These are phyloP conservation scores for Metschnikowia kunwiensis DNA, from an alignment of 805 yeast species.

Conservation along the genomic window DNA sequence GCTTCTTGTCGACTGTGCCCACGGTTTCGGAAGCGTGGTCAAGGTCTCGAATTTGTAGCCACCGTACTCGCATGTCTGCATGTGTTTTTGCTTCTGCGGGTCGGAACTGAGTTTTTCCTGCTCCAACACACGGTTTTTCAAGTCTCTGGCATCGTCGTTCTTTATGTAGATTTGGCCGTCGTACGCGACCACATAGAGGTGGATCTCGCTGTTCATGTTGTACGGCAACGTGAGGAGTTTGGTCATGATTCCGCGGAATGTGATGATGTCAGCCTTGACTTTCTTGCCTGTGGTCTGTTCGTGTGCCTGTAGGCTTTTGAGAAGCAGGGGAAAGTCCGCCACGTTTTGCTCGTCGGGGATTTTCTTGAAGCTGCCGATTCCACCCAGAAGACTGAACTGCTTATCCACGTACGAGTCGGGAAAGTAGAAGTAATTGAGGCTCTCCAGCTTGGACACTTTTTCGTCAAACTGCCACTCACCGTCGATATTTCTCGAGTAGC, in stretches of 20 bases:
- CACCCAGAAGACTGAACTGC: conserved; percentile 59
- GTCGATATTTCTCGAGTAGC: conserved; percentile 60
- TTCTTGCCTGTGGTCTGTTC: conserved; percentile 51
- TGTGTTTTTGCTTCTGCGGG: conserved; percentile 27
- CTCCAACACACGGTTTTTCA: conserved; percentile 25
- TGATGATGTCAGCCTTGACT: conserved; percentile 61
- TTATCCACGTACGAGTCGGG: conserved; percentile 69
- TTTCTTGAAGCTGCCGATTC: conserved; percentile 55
- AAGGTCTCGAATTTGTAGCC: conserved; percentile 87
- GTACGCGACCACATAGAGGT: conserved; percentile 60
- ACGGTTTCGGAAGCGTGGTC: conserved; percentile 71
- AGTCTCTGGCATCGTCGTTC: conserved; percentile 42
- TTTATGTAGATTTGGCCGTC: conserved; percentile 75
- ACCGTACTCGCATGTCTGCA: conserved; percentile 47
- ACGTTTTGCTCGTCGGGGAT: conserved; percentile 53
- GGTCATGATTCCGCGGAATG: conserved; percentile 85
- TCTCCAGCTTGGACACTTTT: conserved; percentile 46
- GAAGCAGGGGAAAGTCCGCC: conserved; percentile 56
- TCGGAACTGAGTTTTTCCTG: conserved; percentile 10
- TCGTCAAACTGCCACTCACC: conserved; percentile 42
- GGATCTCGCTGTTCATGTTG: conserved; percentile 52
- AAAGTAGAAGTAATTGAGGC: conserved; percentile 69
- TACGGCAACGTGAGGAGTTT: conserved; percentile 68
- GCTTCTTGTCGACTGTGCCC: conserved; percentile 64
- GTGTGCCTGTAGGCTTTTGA: conserved; percentile 51